Evolutionary conservation across 306 rosid genomes (phyloP), one percentile per base, ranked within the genome.

Genomic region (Spatholobus suberectus): DNA sequence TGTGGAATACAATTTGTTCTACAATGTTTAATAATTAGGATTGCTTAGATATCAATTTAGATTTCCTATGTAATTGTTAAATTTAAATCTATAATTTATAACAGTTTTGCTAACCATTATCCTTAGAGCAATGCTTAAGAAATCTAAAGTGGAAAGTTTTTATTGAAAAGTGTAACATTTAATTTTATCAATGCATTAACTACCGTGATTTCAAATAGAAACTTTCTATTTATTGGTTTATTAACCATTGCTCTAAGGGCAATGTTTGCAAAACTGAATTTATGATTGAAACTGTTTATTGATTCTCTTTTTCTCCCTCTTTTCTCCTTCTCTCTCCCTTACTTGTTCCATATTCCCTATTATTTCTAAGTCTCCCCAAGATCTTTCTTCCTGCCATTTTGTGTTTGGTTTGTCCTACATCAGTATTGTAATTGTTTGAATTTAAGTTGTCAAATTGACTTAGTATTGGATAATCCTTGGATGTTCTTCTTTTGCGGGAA

Each of bases 301-400:
- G 47, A 21, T 55, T 43, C 7, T 65, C 38, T 69, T 18, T 73
- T 61, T 46, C 24, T 41, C n/a, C 59, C 34, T 57, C 26, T 21
- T 75, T 23, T 44, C 11, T 59, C 13, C 34, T 18, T 77, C 14
- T 47, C 15, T 40, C 57, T 3, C 24, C 12, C 35, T 29, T 20
- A 17, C 66, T 17, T 51, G 35, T 75, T 82, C 32, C 70, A 38
- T 75, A 54, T 65, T 74, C 69, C 38, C 72, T 51, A 75, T 29
- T 21, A 59, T 29, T 52, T 67, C 32, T 54, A 6, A 58, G n/a
- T 24, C 41, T 41, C 23, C 29, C 17, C 44, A n/a, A 76, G 17
- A 40, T 54, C 63, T 67, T 20, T 40, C 41, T 82, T 65, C 55
- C 34, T 74, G 43, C 23, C 43, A 14, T 57, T 29, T 51, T 75